Evolutionary conservation across 2,329 filamentous ascomycete species (phyloP), one percentile per base, ranked within the genome.

Genomic region (Fusarium bulbicola): DNA sequence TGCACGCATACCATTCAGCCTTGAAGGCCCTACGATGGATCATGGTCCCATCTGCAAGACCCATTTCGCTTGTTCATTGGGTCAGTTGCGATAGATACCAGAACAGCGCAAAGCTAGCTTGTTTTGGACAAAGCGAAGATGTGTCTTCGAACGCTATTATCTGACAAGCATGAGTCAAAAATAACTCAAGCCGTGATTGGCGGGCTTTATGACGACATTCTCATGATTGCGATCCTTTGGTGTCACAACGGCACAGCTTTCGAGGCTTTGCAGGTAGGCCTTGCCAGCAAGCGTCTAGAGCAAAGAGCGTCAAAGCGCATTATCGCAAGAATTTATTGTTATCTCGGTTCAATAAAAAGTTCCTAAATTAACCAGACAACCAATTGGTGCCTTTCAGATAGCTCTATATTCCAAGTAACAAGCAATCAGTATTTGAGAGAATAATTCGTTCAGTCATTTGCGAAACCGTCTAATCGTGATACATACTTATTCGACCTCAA

Each of bases 21-120:
- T 12, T 56, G 24, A 32, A 20, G 20, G 9, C 9, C 16, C 12
- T n/a, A 11, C 36, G 32, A 24, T 10, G 30, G 32, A 37, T 30
- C 49, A 21, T 45, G 15, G n/a, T 26, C 37, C n/a, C 6, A 3
- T 26, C 36, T 11, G 9, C 13, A 57, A 5, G 12, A 1, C 14
- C 21, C 16, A 21, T 36, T 30, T 21, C 10, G 20, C 4, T n/a
- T 20, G 34, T 57, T 43, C 13, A 57, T 57, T 61, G 59, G 59
- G 12, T 57, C 30, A 21, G 4, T 26, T 30, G 24, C 49, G 59
- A 26, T 9, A 15, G 21, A 11, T 16, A 40, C 20, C 11, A 34
- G 24, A 21, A 32, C n/a, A 21, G 62, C 62, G 62, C 62, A 65
- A 65, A 46, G 58, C 62, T 65, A 65, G 46, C 62, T 46, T 34